Percentiles rank a stretch among this genome's conserved stretches.
Evolutionary conservation across 2,329 filamentous ascomycete species (phyloP).

Genomic region (Fusarium falciforme): DNA sequence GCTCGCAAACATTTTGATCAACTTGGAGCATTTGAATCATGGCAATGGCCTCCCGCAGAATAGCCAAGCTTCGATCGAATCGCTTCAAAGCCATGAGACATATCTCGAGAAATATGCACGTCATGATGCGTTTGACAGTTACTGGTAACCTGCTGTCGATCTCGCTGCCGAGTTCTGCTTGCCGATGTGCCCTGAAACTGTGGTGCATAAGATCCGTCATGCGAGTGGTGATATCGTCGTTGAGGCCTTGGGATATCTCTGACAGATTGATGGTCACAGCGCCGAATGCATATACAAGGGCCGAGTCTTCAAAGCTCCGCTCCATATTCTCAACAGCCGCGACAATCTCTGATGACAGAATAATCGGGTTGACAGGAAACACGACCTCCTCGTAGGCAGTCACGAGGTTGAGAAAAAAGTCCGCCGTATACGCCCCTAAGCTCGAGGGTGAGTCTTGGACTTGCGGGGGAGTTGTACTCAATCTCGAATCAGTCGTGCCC

Average conservation of each 20-base stretch:
- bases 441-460: slow-evolving; percentile 18
- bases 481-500: slow-evolving; percentile 30
- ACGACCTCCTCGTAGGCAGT: slow-evolving; percentile 50
- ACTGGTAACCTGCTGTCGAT: slow-evolving; percentile 52
- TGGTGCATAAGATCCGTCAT: slow-evolving; percentile 44
- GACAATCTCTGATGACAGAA: slow-evolving; percentile 47
- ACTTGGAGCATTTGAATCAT: slow-evolving; percentile 40
- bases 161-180: slow-evolving; percentile 41
- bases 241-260: slow-evolving; percentile 43
- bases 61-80: slow-evolving; percentile 60
- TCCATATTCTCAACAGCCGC: slow-evolving; percentile 49
- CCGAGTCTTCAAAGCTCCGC: slow-evolving; percentile 47
- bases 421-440: slow-evolving; percentile 36
- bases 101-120: slow-evolving; percentile 64
- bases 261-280: slow-evolving; percentile 53
- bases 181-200: slow-evolving; percentile 44
- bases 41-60: slow-evolving; percentile 61
- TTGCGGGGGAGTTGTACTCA: slow-evolving; percentile 19
- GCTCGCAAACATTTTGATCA: slow-evolving; percentile 18
- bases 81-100: slow-evolving; percentile 61
- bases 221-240: slow-evolving; percentile 45
- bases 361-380: slow-evolving; percentile 52
- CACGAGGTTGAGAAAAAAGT: slow-evolving; percentile 50
- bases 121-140: slow-evolving; percentile 59
- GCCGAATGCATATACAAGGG: slow-evolving; percentile 51